These are phyloP conservation scores for Martiniozyma asiatica DNA, from an alignment of 1,139 yeast genomes.

Conservation along the genomic window DNA sequence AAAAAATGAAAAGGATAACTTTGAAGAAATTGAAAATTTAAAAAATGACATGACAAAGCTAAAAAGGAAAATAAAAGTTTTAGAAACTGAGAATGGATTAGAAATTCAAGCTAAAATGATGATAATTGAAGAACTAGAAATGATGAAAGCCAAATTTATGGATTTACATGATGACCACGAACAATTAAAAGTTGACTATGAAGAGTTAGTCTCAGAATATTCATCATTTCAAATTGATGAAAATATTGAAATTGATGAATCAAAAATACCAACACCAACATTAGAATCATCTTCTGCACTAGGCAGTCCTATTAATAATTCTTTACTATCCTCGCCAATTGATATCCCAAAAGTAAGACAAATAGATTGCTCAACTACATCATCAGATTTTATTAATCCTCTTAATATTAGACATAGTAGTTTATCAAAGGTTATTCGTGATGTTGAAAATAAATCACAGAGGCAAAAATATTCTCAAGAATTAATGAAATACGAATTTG, in stretches of 20 bases:
- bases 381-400: too few species aligned
- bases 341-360: conserved; percentile 5
- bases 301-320: background rate
- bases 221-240: conserved; percentile 6
- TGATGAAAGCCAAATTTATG: conserved; percentile 31
- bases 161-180: conserved; percentile 21
- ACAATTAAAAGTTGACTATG: conserved; percentile 18
- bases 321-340: conserved; percentile 6
- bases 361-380: conserved; percentile 1
- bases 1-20: conserved; percentile 2
- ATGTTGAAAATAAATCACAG: conserved; percentile 16
- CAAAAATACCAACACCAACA: conserved; percentile 4
- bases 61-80: conserved; percentile 30
- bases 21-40: conserved; percentile 4
- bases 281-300: background rate
- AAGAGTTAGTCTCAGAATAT: conserved; percentile 16
- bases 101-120: conserved; percentile 35
- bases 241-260: conserved; percentile 3
- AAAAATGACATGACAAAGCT: conserved; percentile 28
- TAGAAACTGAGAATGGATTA: conserved; percentile 39
- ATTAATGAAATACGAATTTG: conserved; percentile 40
- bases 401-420: conserved; percentile 9
- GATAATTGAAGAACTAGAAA: conserved; percentile 44
- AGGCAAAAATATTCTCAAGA: conserved; percentile 32
- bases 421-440: conserved; percentile 20